Conservation (phyloP, 805 yeast species). For the Hanseniaspora clermontiae region DNA sequence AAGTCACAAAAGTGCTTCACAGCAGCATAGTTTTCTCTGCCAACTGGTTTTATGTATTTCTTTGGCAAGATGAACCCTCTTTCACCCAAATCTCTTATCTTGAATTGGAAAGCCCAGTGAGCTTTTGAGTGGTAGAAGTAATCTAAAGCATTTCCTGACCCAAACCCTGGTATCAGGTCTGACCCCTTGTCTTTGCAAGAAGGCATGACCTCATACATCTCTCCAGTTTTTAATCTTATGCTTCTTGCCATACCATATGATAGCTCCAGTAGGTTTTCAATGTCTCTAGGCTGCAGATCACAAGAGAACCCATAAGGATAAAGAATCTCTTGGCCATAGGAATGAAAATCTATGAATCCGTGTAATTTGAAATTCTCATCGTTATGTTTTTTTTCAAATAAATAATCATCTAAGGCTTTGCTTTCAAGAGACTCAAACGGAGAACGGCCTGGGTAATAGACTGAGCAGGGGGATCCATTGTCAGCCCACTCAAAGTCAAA, state of each 20-base stretch:
- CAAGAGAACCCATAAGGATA: conserved; percentile 79
- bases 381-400: conserved; percentile 29
- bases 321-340: conserved; percentile 71
- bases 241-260: conserved; percentile 72
- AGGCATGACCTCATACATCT: conserved; percentile 53
- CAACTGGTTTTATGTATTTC: conserved; percentile 60
- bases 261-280: conserved; percentile 66
- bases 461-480: conserved; percentile 63
- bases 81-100: conserved; percentile 67
- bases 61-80: conserved; percentile 74
- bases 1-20: conserved; percentile 53
- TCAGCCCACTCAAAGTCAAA: conserved; percentile 63
- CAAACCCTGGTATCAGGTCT: conserved; percentile 59
- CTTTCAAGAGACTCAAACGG: conserved; percentile 60
- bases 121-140: conserved; percentile 75
- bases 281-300: conserved; percentile 57
- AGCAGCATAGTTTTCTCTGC: conserved; percentile 58
- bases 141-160: conserved; percentile 70
- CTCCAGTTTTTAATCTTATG: conserved; percentile 51
- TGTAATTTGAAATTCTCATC: conserved; percentile 42
- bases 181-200: conserved; percentile 73
- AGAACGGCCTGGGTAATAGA: conserved; percentile 64
- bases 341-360: conserved; percentile 74
- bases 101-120: conserved; percentile 72
- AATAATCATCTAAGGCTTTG: conserved; percentile 35